Evolutionary conservation across 768 basidiomycete genomes (phyloP).

Genomic region (Collybiopsis confluens): DNA sequence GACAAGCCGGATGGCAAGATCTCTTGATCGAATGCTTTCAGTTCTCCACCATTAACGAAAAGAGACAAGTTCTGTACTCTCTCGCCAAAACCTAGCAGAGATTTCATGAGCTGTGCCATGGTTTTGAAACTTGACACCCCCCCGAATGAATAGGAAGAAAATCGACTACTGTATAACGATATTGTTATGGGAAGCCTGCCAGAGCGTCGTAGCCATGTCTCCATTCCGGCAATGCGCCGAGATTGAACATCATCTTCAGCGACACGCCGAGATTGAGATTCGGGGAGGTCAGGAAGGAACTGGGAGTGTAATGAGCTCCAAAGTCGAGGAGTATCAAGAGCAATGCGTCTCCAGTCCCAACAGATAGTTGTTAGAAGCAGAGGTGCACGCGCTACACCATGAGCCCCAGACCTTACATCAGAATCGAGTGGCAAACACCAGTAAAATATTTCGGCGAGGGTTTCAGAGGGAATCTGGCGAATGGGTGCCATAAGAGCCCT

Average conservation of each 20-base stretch:
- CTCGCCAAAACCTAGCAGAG: neutral
- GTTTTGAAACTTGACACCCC: neutral
- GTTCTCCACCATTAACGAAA: too few species aligned
- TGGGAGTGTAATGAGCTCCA: conserved; percentile 19
- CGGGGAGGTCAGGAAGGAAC: neutral
- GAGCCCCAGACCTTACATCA: conserved; percentile 10
- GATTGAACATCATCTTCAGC: neutral
- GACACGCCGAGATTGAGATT: too few species aligned
- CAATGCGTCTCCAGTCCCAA: conserved; percentile 20
- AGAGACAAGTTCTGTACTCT: neutral
- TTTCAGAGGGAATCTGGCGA: conserved; percentile 19
- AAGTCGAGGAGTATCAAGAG: conserved; percentile 20
- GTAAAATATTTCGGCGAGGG: conserved; percentile 22
- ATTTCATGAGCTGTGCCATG: neutral
- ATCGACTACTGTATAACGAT: neutral
- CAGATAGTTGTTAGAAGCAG: conserved; percentile 22
- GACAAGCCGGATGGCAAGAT: neutral
- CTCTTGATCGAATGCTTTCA: neutral
- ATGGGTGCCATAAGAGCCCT: conserved; percentile 20
- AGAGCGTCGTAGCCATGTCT: neutral
- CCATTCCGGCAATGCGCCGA: neutral
- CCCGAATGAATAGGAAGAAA: too few species aligned
- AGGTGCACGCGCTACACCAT: conserved; percentile 15
- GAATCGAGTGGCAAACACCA: conserved; percentile 22
- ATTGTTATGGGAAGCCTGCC: neutral